A percentile compares a stretch with the other conserved stretches of the same genome.
These are phyloP conservation scores for Rhodotorula sp. DNA, from an alignment of 1,284 basidiomycete species.

Conservation along the genomic window DNA sequence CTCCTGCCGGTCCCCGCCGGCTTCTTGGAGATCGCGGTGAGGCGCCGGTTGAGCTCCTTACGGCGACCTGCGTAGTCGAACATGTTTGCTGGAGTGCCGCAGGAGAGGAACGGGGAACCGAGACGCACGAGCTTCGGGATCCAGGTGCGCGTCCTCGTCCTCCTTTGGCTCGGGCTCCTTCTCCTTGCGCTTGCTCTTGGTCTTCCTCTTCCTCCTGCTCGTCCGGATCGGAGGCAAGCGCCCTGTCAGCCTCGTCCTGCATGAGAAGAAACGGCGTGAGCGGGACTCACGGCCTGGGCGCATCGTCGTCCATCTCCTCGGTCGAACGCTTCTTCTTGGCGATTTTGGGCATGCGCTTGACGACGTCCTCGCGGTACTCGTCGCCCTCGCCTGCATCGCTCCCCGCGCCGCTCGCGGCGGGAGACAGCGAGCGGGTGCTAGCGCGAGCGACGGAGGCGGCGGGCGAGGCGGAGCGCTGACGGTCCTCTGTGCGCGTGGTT, in stretches of 20 bases:
- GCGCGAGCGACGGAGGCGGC: conserved; percentile 10
- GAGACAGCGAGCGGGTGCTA: conserved; percentile 16
- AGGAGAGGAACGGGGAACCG: conserved; percentile 48
- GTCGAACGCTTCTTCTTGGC: conserved; percentile 57
- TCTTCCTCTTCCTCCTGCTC: conserved; percentile 65
- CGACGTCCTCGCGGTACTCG: conserved; percentile 17
- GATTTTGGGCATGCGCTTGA: conserved; percentile 50
- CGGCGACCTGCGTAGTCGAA: conserved; percentile 33
- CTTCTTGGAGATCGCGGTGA: conserved; percentile 35
- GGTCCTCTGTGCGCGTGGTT: not conserved
- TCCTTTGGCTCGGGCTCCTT: conserved; percentile 45
- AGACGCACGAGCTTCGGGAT: conserved; percentile 44
- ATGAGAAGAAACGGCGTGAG: conserved; percentile 44
- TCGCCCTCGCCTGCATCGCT: conserved; percentile 18
- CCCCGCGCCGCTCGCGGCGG: not conserved
- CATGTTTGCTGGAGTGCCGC: too few species aligned
- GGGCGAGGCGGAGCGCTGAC: not conserved
- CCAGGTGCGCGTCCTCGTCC: conserved; percentile 65
- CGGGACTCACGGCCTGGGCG: conserved; percentile 61
- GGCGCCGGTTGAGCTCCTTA: conserved; percentile 21
- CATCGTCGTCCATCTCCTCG: conserved; percentile 58
- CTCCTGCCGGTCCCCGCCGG: conserved; percentile 15
- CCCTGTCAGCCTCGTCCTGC: conserved; percentile 52
- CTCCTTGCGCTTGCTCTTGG: conserved; percentile 59
- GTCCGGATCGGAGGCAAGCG: conserved; percentile 66